These are phyloP conservation scores for Tricholomella constricta DNA, from an alignment of 768 basidiomycete genomes.

Conservation along the genomic window DNA sequence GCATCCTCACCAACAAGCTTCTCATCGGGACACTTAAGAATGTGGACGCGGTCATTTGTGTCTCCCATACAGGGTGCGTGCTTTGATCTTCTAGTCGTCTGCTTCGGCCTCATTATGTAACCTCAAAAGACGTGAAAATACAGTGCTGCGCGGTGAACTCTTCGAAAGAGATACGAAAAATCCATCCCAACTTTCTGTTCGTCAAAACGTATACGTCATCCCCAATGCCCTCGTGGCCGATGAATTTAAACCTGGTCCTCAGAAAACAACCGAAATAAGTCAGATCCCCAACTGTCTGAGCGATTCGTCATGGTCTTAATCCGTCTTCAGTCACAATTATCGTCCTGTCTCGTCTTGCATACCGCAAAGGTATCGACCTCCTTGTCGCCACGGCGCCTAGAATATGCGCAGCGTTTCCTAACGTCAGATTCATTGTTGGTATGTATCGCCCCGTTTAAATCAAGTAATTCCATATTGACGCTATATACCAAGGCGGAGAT, in stretches of 20 bases:
- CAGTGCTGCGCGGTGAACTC: conserved; percentile 82
- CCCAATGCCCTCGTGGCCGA: conserved; percentile 90
- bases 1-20: conserved; percentile 96
- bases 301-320: neutral
- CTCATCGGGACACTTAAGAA: conserved; percentile 84
- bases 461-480: neutral
- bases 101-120: neutral
- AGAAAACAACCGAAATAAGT: conserved; percentile 58
- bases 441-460: conserved; percentile 14
- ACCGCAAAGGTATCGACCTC: conserved; percentile 95
- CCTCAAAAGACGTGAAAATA: conserved; percentile 88
- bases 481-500: conserved; percentile 71
- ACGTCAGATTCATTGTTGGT: conserved; percentile 91
- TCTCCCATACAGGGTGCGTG: conserved; percentile 91
- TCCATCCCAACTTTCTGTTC: conserved; percentile 45
- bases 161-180: conserved; percentile 54
- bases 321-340: conserved; percentile 73
- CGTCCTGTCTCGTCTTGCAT: conserved; percentile 86
- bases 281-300: conserved; percentile 19
- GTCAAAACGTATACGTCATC: conserved; percentile 81
- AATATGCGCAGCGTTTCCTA: conserved; percentile 82
- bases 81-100: neutral
- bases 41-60: conserved; percentile 93
- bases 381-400: conserved; percentile 90
- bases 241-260: conserved; percentile 72